phyloP scores from a whole-genome alignment of 1,139 yeast genomes.

The Yamadazyma diospyri region DNA sequence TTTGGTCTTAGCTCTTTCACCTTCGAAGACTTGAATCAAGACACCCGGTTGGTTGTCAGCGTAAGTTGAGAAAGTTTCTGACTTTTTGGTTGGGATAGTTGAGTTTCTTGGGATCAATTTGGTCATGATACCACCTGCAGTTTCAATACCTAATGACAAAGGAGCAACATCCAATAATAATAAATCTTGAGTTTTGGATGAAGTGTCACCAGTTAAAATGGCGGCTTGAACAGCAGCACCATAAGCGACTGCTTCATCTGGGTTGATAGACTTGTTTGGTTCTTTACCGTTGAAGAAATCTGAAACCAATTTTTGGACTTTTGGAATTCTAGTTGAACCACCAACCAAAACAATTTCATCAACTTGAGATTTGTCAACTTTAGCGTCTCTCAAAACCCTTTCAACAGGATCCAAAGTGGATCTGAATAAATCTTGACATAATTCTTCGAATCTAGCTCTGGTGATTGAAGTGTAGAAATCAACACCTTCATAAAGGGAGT shows the following conservation, averaged over 20 bases:
- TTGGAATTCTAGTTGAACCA: slow-evolving; percentile 99
- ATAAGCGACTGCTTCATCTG: slow-evolving; percentile 98
- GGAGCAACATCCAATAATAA: slow-evolving; percentile 98
- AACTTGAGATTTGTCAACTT: slow-evolving; percentile 82
- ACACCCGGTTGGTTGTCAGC: slow-evolving; percentile 99
- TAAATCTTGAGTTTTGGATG: slow-evolving; percentile 95
- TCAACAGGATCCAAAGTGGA: slow-evolving; percentile 96
- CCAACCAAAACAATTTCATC: slow-evolving; percentile 98
- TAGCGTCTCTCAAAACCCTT: slow-evolving; percentile 95
- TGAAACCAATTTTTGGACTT: slow-evolving; percentile 94
- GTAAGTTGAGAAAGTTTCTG: slow-evolving; percentile 99
- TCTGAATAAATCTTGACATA: slow-evolving; percentile 88
- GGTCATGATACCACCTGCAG: slow-evolving; percentile 99
- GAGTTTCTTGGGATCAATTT: slow-evolving; percentile 99
- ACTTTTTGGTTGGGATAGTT: slow-evolving; percentile 98
- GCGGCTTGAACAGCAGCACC: slow-evolving; percentile 99
- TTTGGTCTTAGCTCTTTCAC: slow-evolving; percentile 99
- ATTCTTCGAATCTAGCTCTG: slow-evolving; percentile 98
- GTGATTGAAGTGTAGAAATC: slow-evolving; percentile 96
- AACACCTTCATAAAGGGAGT: slow-evolving; percentile 93
- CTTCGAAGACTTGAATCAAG: slow-evolving; percentile 99
- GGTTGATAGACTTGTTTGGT: slow-evolving; percentile 95
- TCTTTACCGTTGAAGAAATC: slow-evolving; percentile 99
- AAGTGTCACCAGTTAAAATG: slow-evolving; percentile 95
- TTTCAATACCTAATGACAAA: slow-evolving; percentile 93